phyloP scores from a whole-genome alignment of 768 basidiomycete species.

The Naganishia vaughanmartiniae region DNA sequence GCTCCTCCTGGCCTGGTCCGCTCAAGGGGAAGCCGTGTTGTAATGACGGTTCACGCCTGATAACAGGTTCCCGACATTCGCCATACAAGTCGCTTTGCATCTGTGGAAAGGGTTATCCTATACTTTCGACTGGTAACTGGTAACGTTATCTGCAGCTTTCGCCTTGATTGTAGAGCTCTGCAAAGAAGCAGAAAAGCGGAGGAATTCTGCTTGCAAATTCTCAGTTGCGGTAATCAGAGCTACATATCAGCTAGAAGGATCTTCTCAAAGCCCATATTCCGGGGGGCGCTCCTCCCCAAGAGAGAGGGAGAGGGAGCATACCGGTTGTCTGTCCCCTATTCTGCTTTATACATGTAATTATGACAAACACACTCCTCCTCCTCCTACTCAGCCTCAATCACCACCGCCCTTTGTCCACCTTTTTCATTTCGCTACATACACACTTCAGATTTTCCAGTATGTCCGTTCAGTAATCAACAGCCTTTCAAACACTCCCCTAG shows the following conservation, averaged over 20 bases:
- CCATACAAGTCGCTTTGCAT: too few species aligned
- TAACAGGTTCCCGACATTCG: too few species aligned
- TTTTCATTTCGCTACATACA: neutral
- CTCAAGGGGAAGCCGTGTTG: too few species aligned
- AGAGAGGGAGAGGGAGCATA: neutral
- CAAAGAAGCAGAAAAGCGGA: neutral
- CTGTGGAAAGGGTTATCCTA: too few species aligned
- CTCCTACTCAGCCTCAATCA: too few species aligned
- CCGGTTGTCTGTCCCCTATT: neutral
- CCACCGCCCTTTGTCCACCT: neutral
- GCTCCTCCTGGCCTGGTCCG: too few species aligned
- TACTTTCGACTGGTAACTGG: too few species aligned
- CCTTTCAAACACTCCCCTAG: constrained; percentile 17
- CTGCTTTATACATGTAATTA: neutral
- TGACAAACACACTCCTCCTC: neutral
- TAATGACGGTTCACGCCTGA: too few species aligned
- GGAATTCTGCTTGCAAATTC: neutral
- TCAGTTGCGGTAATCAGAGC: neutral
- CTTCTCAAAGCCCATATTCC: neutral
- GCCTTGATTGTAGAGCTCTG: neutral
- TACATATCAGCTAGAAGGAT: neutral
- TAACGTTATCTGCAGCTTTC: neutral
- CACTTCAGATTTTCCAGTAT: neutral
- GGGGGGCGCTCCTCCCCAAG: too few species aligned
- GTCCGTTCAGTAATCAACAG: constrained; percentile 5